A percentile compares a stretch with the other conserved stretches of the same genome.
Conservation (phyloP, 2,329 filamentous ascomycete genomes). For the Hypoxylon sp. region DNA sequence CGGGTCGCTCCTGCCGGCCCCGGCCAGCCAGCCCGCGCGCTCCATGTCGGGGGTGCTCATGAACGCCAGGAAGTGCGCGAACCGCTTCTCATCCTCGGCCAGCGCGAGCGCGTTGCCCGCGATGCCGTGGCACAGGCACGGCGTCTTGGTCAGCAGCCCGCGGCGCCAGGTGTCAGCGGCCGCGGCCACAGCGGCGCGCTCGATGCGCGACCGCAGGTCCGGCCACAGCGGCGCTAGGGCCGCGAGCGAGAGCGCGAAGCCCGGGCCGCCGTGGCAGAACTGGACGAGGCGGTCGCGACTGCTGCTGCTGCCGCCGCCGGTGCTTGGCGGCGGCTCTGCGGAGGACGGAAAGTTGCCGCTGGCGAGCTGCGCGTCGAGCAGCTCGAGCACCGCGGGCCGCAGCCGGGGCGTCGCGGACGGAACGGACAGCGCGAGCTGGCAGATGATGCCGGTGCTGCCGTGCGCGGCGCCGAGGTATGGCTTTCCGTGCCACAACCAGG, state of each 20-base stretch:
- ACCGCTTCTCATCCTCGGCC: slow-evolving; percentile 23
- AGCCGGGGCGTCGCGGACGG: slow-evolving; percentile 62
- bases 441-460: slow-evolving; percentile 73
- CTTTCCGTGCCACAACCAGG: slow-evolving; percentile 71
- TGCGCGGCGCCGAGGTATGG: slow-evolving; percentile 72
- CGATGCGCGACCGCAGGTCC: slow-evolving; percentile 60
- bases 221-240: slow-evolving; percentile 65
- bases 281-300: slow-evolving; percentile 58
- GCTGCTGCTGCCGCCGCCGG: too few relatives aligned
- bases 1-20: slow-evolving; percentile 12
- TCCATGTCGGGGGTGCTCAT: slow-evolving; percentile 35
- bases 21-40: slow-evolving; percentile 3
- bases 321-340: too few relatives aligned
- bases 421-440: slow-evolving; percentile 69
- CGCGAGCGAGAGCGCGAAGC: slow-evolving; percentile 65
- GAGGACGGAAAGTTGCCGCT: slow-evolving; percentile 71
- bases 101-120: slow-evolving; percentile 65
- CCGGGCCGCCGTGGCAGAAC: slow-evolving; percentile 73
- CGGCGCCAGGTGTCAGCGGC: slow-evolving; percentile 62
- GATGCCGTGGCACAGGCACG: slow-evolving; percentile 71
- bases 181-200: slow-evolving; percentile 46
- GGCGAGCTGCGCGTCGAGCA: slow-evolving; percentile 67
- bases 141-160: slow-evolving; percentile 68
- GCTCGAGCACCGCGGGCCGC: slow-evolving; percentile 58
- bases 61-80: slow-evolving; percentile 39